Conservation (phyloP, 2,329 filamentous ascomycete genomes). For the Harringtonia aguacate region DNA sequence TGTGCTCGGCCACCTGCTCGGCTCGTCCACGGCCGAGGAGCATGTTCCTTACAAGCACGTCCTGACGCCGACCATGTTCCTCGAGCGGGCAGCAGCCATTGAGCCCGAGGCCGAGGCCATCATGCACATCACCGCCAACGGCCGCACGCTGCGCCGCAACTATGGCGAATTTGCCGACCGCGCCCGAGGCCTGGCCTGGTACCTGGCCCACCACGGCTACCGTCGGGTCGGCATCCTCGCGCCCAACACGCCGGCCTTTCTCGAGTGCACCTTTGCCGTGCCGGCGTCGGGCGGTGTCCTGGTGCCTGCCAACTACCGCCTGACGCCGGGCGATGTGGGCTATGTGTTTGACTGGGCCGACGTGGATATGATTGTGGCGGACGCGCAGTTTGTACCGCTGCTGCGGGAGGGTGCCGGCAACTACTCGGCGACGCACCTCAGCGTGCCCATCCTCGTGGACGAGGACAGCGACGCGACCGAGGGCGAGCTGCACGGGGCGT, state of each 20-base stretch:
- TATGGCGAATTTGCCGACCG: slow-evolving; percentile 81
- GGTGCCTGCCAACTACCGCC: slow-evolving; percentile 51
- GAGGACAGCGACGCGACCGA: slow-evolving; percentile 67
- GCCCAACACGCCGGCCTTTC: slow-evolving; percentile 89
- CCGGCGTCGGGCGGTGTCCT: slow-evolving; percentile 70
- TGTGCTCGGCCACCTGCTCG: slow-evolving; percentile 40
- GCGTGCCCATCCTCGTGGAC: slow-evolving; percentile 67
- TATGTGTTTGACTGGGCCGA: slow-evolving; percentile 88
- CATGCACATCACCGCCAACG: slow-evolving; percentile 73
- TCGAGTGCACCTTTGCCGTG: slow-evolving; percentile 84
- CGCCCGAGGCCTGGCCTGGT: slow-evolving; percentile 80
- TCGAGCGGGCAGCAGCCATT: slow-evolving; percentile 70
- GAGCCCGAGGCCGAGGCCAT: slow-evolving; percentile 80
- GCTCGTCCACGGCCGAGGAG: slow-evolving; percentile 12
- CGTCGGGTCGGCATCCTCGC: slow-evolving; percentile 75
- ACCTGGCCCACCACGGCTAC: slow-evolving; percentile 60
- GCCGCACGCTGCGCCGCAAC: slow-evolving; percentile 59
- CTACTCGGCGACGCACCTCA: slow-evolving; percentile 50
- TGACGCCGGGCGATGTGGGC: slow-evolving; percentile 74
- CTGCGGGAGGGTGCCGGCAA: slow-evolving; percentile 36
- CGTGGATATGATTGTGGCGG: slow-evolving; percentile 78
- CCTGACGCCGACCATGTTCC: slow-evolving; percentile 78
- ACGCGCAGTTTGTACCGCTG: slow-evolving; percentile 65
- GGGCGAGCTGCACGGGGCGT: slow-evolving; percentile 65
- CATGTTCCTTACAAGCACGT: slow-evolving; percentile 52